Conservation (phyloP, 768 basidiomycete species). For the Serendipita vermifera region DNA sequence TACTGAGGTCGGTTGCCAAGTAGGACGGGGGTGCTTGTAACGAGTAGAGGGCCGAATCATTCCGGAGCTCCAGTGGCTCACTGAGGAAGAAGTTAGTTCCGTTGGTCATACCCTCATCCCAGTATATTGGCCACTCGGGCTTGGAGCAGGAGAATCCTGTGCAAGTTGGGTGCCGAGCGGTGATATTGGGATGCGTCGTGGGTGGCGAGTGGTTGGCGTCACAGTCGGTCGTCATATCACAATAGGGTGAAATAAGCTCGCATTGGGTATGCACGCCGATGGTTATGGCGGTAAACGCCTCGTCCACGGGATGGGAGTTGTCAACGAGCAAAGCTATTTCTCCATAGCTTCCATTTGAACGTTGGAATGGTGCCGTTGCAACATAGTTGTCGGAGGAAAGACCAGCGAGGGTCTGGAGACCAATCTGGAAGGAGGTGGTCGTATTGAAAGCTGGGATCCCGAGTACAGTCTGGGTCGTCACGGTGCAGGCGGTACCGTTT, state of each 20-base stretch:
- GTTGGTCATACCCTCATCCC: neutral
- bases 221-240: neutral
- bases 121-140: neutral
- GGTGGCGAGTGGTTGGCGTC: neutral
- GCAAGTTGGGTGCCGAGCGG: neutral
- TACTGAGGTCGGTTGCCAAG: neutral
- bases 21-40: neutral
- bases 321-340: neutral
- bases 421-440: neutral
- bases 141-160: neutral
- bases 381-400: neutral
- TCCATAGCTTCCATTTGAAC: neutral
- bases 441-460: neutral
- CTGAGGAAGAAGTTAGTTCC: neutral
- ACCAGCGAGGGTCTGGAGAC: neutral
- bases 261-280: neutral
- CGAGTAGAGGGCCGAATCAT: neutral
- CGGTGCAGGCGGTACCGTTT: constrained; percentile 6
- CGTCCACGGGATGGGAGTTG: neutral
- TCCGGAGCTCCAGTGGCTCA: neutral
- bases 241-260: neutral
- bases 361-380: neutral
- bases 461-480: neutral
- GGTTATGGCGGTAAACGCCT: neutral
- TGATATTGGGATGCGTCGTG: neutral